phyloP scores from a whole-genome alignment of 2,329 filamentous ascomycete species.

The Aspergillus sp. region DNA sequence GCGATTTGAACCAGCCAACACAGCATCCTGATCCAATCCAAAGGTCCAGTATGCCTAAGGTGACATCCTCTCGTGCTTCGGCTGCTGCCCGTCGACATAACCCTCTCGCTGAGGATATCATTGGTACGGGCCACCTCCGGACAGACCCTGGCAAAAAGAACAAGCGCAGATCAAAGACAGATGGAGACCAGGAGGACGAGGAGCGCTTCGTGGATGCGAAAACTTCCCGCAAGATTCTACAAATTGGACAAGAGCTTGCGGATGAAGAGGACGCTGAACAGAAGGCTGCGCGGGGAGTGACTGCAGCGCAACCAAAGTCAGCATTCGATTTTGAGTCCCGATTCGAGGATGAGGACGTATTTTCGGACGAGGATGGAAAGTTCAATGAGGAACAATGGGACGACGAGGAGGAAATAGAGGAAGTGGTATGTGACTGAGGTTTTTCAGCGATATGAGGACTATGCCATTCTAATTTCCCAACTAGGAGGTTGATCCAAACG shows the following conservation, averaged over 20 bases:
- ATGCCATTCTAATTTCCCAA: constrained; percentile 3
- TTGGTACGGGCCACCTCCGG: constrained; percentile 68
- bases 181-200: constrained; percentile 59
- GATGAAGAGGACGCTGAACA: constrained; percentile 71
- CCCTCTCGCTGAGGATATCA: constrained; percentile 84
- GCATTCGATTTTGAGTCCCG: constrained; percentile 81
- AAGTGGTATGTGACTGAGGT: constrained; percentile 33
- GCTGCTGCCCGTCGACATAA: constrained; percentile 72
- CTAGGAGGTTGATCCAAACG: constrained; percentile 80
- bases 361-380: constrained; percentile 54
- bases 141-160: constrained; percentile 70
- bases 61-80: constrained; percentile 58
- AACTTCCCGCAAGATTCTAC: constrained; percentile 82
- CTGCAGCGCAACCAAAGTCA: constrained; percentile 52
- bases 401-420: constrained; percentile 68
- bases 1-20: neutral
- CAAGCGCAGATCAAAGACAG: constrained; percentile 58
- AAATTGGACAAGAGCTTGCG: constrained; percentile 82
- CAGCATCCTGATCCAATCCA: neutral
- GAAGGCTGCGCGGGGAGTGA: constrained; percentile 34
- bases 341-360: constrained; percentile 58
- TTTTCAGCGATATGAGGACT: neutral
- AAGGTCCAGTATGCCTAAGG: constrained; percentile 71
- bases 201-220: constrained; percentile 82
- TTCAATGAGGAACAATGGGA: constrained; percentile 67